A percentile compares a stretch with the other conserved stretches of the same genome.
Evolutionary conservation across 176 grass and related monocot species (phyloP).

Genomic region (Cenchrus americanus): DNA sequence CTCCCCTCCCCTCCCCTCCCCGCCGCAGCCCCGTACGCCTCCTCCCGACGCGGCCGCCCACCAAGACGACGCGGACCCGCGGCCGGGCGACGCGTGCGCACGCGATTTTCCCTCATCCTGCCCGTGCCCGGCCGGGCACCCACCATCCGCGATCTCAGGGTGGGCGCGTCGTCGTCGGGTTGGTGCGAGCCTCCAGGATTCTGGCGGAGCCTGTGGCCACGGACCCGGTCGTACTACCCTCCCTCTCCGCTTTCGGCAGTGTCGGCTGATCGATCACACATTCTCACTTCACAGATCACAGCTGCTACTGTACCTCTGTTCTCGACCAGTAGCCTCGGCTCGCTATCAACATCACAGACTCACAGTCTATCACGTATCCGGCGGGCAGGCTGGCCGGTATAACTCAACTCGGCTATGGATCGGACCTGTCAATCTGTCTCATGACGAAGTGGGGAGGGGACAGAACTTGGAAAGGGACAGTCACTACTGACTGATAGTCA

Average conservation of each 20-base stretch:
- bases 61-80: not conserved
- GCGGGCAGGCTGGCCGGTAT: conserved; percentile 21
- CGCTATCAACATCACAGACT: no score
- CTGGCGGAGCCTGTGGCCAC: conserved; percentile 28
- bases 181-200: conserved; percentile 38
- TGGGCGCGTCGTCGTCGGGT: not conserved
- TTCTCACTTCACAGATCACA: not conserved
- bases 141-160: not conserved
- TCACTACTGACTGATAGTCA: conserved; percentile 23
- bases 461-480: conserved; percentile 23
- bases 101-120: not conserved
- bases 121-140: no score
- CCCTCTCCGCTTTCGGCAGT: conserved; percentile 28
- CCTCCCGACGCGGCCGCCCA: no score
- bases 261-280: conserved; percentile 15
- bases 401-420: conserved; percentile 45
- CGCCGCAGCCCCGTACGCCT: not conserved
- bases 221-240: not conserved
- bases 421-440: conserved; percentile 5
- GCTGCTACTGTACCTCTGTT: not conserved
- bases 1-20: no score
- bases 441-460: not conserved
- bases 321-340: not conserved
- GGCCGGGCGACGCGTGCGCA: not conserved
- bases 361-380: not conserved